Base-by-base conservation (phyloP, 225 moss, liverwort and hornwort genomes). In the Sphagnum tenellum region DNA sequence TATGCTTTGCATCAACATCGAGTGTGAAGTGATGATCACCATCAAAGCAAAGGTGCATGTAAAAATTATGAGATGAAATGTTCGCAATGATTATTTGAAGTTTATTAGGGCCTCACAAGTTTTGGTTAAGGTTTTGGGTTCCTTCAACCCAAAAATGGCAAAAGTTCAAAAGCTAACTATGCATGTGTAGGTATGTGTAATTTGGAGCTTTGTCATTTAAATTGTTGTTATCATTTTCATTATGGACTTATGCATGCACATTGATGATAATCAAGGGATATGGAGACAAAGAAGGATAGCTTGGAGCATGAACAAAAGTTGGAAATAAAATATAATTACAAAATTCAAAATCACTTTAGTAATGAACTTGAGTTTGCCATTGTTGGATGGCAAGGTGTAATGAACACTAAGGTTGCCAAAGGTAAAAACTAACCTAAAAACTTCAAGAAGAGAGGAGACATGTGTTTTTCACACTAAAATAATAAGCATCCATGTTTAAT, bases 121-220 rank as follows among this genome's bases (percentile, higher is more conserved):
- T n/a, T n/a, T n/a, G n/a, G n/a, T n/a, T n/a, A n/a, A n/a, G n/a
- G n/a, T n/a, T n/a, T n/a, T n/a, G n/a, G n/a, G n/a, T n/a, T n/a
- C n/a, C n/a, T n/a, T n/a, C n/a, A n/a, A n/a, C n/a, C n/a, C n/a
- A n/a, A n/a, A n/a, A n/a, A n/a, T n/a, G n/a, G n/a, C n/a, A n/a
- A n/a, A 29, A 29, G 29, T 29, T 29, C 29, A 29, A 29, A 29
- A 29, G 29, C 29, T 29, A 29, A 29, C 29, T 29, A 29, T 29
- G 29, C 29, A 29, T 1, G 29, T 48, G 72, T 80, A 1, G 73
- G 83, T 57, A 9, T 86, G 88, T 45, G 70, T 98, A 76, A 93
- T 89, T 69, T 98, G 93, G 61, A 93, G 96, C 7, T 93, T 90
- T 79, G 90, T 98, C 62, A 89, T 70, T 46, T 77, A 90, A 47